These are phyloP conservation scores for Pisolithus sp. DNA, from an alignment of 768 basidiomycete genomes.

Conservation along the genomic window DNA sequence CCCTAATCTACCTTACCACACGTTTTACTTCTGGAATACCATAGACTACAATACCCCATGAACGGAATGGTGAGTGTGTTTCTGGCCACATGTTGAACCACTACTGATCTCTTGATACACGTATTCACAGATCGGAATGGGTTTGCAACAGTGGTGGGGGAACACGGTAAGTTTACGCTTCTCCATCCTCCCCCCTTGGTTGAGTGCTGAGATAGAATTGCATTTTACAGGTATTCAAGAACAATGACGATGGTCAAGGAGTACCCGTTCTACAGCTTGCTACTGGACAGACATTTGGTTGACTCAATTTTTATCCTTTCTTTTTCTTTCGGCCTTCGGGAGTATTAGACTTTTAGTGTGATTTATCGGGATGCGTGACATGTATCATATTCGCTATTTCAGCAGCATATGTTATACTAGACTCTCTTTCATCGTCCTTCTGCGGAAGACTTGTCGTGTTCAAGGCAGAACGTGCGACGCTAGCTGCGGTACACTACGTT, in stretches of 20 bases:
- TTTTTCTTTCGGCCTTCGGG: conserved; percentile 2
- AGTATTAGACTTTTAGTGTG: too few species aligned
- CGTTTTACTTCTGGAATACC: background rate
- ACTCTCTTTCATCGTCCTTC: too few species aligned
- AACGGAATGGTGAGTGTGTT: conserved; percentile 15
- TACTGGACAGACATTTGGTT: conserved; percentile 19
- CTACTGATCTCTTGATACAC: background rate
- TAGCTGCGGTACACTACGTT: too few species aligned
- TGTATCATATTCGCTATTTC: too few species aligned
- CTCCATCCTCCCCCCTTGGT: background rate
- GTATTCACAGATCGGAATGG: conserved; percentile 13
- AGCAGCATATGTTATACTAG: too few species aligned
- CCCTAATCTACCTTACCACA: background rate
- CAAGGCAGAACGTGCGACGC: too few species aligned
- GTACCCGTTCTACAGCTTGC: conserved; percentile 22
- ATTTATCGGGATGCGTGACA: too few species aligned
- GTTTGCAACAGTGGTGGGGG: conserved; percentile 24
- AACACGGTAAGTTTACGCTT: conserved; percentile 13
- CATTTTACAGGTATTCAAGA: conserved; percentile 15
- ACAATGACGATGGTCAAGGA: conserved; percentile 16
- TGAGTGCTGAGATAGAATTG: background rate
- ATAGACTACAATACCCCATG: conserved; percentile 23
- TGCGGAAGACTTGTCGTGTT: too few species aligned
- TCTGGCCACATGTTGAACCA: too few species aligned
- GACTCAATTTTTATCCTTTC: background rate